phyloP scores from a whole-genome alignment of 176 grass and related monocot species.

The Pontederia crassipes region DNA sequence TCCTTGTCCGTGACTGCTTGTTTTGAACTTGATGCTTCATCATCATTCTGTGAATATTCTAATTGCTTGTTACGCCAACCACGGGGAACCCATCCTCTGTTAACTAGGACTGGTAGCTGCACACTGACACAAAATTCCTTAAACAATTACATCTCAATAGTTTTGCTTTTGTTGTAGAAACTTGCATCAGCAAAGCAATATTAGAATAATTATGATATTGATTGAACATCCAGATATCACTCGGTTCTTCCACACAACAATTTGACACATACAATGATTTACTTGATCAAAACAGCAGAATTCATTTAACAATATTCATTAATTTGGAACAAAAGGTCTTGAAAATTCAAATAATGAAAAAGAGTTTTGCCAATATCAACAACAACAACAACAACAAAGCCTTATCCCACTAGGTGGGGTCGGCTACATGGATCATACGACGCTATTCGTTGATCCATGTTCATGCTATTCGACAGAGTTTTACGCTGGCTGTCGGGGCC shows the following conservation, averaged over 20 bases:
- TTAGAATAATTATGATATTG: neutral
- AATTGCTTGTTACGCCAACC: constrained; percentile 54
- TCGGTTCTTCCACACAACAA: neutral
- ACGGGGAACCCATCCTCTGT: constrained; percentile 94
- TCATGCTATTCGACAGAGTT: no score
- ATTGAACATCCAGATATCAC: neutral
- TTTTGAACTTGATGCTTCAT: constrained; percentile 30
- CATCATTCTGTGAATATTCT: constrained; percentile 26
- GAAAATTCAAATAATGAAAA: no score
- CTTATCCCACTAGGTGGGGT: no score
- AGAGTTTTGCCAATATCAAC: no score
- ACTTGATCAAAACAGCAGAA: no score
- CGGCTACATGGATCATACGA: no score
- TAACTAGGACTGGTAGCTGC: constrained; percentile 79
- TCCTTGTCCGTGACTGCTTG: constrained; percentile 14
- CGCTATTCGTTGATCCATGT: no score
- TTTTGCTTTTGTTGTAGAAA: neutral
- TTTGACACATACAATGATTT: neutral
- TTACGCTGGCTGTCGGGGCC: no score
- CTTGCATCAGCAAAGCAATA: neutral
- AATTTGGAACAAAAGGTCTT: no score
- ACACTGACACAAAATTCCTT: constrained; percentile 60
- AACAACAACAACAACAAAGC: no score
- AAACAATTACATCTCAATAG: constrained; percentile 16
- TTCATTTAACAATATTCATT: no score